These are phyloP conservation scores for Paecilomyces variotii DNA, from an alignment of 2,329 filamentous ascomycete species.

Conservation along the genomic window DNA sequence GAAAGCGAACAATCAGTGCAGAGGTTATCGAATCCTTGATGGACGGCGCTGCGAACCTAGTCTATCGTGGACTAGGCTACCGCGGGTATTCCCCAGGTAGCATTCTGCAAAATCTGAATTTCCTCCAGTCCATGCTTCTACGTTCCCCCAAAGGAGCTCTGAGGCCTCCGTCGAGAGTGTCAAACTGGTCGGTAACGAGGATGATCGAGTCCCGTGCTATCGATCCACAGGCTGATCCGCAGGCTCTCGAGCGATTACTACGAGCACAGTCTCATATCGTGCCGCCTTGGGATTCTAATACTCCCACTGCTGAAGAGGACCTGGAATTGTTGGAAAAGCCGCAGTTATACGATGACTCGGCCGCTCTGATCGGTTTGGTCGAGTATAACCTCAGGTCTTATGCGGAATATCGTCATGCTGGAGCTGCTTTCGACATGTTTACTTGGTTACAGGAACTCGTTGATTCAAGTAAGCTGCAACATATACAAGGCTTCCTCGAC, in stretches of 20 bases:
- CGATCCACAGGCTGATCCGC: constrained; percentile 37
- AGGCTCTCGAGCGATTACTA: constrained; percentile 34
- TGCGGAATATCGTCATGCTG: constrained; percentile 15
- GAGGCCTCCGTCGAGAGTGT: constrained; percentile 19
- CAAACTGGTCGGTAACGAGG: constrained; percentile 39
- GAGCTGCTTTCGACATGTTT: constrained; percentile 21
- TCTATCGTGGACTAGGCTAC: constrained; percentile 34
- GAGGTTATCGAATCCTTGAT: constrained; percentile 51
- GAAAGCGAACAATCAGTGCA: constrained; percentile 45
- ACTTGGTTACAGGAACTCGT: constrained; percentile 25
- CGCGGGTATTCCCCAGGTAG: constrained; percentile 23
- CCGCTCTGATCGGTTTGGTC: constrained; percentile 24
- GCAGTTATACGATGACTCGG: constrained; percentile 26
- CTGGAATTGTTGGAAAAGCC: constrained; percentile 16
- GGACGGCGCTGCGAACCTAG: constrained; percentile 42
- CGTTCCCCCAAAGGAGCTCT: constrained; percentile 14
- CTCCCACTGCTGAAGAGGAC: constrained; percentile 9
- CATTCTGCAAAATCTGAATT: constrained; percentile 14
- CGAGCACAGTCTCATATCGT: constrained; percentile 21
- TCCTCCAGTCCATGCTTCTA: constrained; percentile 15
- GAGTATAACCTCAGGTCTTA: constrained; percentile 24
- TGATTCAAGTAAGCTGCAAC: constrained; percentile 27
- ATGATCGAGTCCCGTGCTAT: constrained; percentile 44
- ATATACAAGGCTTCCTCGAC: constrained; percentile 24
- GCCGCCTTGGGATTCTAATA: constrained; percentile 23